Percentiles rank a stretch among this genome's conserved stretches.
These are phyloP conservation scores for Aspergillus quadrilineatus DNA, from an alignment of 2,329 filamentous ascomycete species.

Conservation along the genomic window DNA sequence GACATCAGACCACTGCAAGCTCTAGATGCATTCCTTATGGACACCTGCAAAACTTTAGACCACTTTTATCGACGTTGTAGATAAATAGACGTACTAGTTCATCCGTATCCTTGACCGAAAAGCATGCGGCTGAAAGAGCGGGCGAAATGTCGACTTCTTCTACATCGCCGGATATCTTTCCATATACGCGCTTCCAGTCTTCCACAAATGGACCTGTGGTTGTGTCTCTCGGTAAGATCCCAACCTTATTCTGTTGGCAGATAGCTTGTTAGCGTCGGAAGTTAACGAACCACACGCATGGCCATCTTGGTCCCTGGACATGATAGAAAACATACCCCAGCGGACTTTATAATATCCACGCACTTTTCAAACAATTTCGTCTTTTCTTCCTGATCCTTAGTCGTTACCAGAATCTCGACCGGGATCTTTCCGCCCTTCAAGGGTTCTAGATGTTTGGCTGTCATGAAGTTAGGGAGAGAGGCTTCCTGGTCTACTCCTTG, in stretches of 20 bases:
- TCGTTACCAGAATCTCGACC: constrained; percentile 85
- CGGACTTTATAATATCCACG: constrained; percentile 78
- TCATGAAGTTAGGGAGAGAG: neutral
- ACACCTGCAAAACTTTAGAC: constrained; percentile 54
- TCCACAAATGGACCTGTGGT: constrained; percentile 87
- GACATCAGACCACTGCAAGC: constrained; percentile 94
- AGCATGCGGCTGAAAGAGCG: constrained; percentile 77
- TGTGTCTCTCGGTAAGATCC: constrained; percentile 78
- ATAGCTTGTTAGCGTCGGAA: neutral
- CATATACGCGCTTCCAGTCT: constrained; percentile 87
- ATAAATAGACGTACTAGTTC: constrained; percentile 63
- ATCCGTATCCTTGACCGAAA: constrained; percentile 91
- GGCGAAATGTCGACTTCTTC: constrained; percentile 84
- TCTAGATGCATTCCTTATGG: constrained; percentile 90
- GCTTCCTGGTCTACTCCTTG: neutral
- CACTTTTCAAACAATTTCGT: constrained; percentile 85
- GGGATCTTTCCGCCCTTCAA: constrained; percentile 90
- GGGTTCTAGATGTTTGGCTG: constrained; percentile 88
- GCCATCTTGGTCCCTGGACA: neutral
- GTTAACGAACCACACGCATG: neutral
- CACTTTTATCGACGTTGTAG: neutral
- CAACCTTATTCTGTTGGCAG: constrained; percentile 73
- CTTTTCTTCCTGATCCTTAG: constrained; percentile 89
- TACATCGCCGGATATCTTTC: constrained; percentile 75
- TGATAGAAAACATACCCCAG: constrained; percentile 64